Conservation (phyloP, 495 filamentous ascomycete genomes). For the Penicillium crystallinum region DNA sequence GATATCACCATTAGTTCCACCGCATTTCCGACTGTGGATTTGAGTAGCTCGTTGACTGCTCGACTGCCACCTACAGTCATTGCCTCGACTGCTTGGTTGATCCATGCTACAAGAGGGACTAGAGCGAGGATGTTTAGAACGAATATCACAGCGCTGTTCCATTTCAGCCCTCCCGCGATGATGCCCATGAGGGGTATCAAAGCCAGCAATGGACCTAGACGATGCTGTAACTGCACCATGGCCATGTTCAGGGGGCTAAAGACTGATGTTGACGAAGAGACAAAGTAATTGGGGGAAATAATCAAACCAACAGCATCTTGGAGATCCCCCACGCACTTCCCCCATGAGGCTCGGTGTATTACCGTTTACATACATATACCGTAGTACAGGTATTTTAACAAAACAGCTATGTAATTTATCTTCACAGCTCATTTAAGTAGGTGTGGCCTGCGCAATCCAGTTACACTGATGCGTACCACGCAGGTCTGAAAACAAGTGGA, state of each 20-base stretch:
- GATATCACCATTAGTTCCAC: conserved; percentile 21
- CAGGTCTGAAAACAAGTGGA: neutral
- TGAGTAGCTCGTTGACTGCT: conserved; percentile 17
- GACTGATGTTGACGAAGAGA: neutral
- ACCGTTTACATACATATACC: neutral
- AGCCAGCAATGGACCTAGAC: neutral
- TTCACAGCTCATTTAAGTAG: neutral
- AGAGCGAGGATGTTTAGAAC: conserved; percentile 16
- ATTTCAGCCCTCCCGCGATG: conserved; percentile 1
- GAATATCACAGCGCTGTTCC: conserved; percentile 10
- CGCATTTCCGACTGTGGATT: conserved; percentile 23
- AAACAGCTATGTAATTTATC: conserved; percentile 4
- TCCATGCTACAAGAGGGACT: conserved; percentile 12
- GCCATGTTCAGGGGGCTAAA: neutral
- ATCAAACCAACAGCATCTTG: too few species aligned
- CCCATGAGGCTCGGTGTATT: neutral
- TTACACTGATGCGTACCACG: neutral
- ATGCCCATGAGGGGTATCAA: conserved; percentile 14
- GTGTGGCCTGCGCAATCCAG: neutral
- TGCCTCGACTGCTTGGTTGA: conserved; percentile 14
- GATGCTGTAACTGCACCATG: neutral
- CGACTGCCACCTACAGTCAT: conserved; percentile 7
- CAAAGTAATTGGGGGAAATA: neutral
- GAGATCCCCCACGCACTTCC: too few species aligned
- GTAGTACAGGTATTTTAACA: neutral